A percentile compares a stretch with the other conserved stretches of the same genome.
Evolutionary conservation across 305 asterid species (phyloP).

Genomic region (Petunia hybrid): DNA sequence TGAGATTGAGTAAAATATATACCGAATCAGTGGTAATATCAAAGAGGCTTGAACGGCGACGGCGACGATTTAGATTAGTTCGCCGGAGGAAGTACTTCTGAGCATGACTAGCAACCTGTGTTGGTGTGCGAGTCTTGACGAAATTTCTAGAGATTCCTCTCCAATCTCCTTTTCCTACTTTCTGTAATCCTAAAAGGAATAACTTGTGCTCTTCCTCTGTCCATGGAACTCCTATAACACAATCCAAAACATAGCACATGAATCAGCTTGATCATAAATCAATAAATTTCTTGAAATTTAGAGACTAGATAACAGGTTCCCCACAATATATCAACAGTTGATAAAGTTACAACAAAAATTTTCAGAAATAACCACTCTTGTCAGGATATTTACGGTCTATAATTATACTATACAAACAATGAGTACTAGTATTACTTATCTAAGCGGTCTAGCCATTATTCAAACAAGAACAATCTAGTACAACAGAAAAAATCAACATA

Average conservation of each 20-base stretch:
- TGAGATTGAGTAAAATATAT: constrained; percentile 26
- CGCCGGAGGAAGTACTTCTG: constrained; percentile 84
- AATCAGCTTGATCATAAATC: constrained; percentile 4
- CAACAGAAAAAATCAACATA: not conserved
- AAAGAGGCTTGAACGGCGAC: constrained; percentile 93
- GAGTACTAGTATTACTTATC: no score
- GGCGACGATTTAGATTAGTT: constrained; percentile 72
- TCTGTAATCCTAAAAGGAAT: constrained; percentile 81
- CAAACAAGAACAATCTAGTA: not conserved
- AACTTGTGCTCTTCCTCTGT: constrained; percentile 91
- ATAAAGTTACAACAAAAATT: not conserved
- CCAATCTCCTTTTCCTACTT: constrained; percentile 94
- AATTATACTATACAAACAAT: no score
- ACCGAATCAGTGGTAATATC: constrained; percentile 89
- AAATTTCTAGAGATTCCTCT: constrained; percentile 83
- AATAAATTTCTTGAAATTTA: not conserved
- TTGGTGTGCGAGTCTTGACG: constrained; percentile 89
- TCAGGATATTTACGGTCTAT: no score
- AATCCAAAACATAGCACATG: not conserved
- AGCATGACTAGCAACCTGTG: constrained; percentile 96
- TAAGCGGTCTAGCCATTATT: no score
- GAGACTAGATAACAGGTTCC: not conserved
- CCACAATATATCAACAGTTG: not conserved
- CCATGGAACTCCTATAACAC: constrained; percentile 76
- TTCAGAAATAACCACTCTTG: no score